These are phyloP conservation scores for Canavalia ensiformis DNA, from an alignment of 306 rosid genomes.

Conservation along the genomic window DNA sequence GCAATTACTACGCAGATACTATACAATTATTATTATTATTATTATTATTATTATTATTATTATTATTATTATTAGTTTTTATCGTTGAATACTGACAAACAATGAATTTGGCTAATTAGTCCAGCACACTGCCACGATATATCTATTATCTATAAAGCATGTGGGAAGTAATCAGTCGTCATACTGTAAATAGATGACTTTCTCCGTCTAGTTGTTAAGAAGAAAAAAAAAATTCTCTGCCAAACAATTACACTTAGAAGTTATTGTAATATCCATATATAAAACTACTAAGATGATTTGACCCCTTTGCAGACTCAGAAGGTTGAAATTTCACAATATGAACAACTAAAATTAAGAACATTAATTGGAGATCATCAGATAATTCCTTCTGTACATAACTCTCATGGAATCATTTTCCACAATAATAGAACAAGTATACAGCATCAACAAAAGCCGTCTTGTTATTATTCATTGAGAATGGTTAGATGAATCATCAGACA, in stretches of 20 bases:
- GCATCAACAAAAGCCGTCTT: not conserved
- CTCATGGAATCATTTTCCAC: not conserved
- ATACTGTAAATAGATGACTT: not conserved
- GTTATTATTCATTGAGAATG: not conserved
- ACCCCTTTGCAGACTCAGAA: not conserved
- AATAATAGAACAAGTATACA: not conserved
- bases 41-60: not conserved
- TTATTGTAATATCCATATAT: not conserved
- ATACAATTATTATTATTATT: not conserved
- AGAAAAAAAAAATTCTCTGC: not conserved
- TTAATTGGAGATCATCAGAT: not conserved
- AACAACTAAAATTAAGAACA: not conserved
- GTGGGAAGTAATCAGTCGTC: not conserved
- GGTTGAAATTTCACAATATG: not conserved
- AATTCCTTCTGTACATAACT: not conserved
- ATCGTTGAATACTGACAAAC: not conserved
- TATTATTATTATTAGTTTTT: not conserved
- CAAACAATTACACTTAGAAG: not conserved
- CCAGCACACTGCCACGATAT: not conserved
- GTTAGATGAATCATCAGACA: not conserved
- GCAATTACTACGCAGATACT: constrained; percentile 35
- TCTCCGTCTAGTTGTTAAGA: not conserved
- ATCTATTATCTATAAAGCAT: not conserved
- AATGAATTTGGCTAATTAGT: constrained; percentile 14
- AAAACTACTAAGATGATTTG: not conserved